Base-by-base conservation (phyloP, 192 early-diverging fungal species). In the Radiomyces spectabilis region DNA sequence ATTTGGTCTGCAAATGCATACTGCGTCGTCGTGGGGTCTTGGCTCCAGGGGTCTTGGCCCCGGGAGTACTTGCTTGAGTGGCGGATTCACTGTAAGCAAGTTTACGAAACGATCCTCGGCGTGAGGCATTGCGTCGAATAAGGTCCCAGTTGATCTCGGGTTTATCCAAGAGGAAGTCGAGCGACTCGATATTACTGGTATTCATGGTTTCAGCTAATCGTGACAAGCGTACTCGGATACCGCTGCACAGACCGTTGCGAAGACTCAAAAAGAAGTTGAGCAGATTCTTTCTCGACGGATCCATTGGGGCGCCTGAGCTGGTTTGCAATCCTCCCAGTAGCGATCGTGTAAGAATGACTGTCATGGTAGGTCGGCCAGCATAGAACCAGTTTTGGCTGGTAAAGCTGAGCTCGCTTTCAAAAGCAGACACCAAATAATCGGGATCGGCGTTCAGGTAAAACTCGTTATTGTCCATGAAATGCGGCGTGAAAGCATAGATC, bases 381-480 rank as follows among this genome's bases (percentile, higher is more conserved):
- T 70, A 73, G 55, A 70, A 71, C 85, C 85, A 89, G 53, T 89
- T 76, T 55, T 83, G 76, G 35, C 80, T 71, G 18, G 89, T 79
- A 55, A 89, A 90, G 15, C 74, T 59, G 22, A 92, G 51, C 51
- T 90, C 86, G 53, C 81, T 84, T 59, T 87, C 86, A 56, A 92
- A 79, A 29, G 80, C 61, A 40, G 80, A 84, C n/a, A 90, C 82
- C 37, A 92, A 46, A 52, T 90, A 90, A 57, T 90, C 84, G 21
- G 83, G 83, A 63, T 92, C 90, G 44, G 78, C 79, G 12, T 81
- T 85, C 16, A 90, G 70, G 58, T 92, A 92, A 57, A 87, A 92
- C 65, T 92, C 87, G 49, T 87, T 83, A 42, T 78, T 80, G 56
- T 92, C 85, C 81, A 92, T 84, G 63, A 92, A 92, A 44, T 89